These are phyloP conservation scores for Beauveria bassiana DNA, from an alignment of 2,329 filamentous ascomycete genomes.

Conservation along the genomic window DNA sequence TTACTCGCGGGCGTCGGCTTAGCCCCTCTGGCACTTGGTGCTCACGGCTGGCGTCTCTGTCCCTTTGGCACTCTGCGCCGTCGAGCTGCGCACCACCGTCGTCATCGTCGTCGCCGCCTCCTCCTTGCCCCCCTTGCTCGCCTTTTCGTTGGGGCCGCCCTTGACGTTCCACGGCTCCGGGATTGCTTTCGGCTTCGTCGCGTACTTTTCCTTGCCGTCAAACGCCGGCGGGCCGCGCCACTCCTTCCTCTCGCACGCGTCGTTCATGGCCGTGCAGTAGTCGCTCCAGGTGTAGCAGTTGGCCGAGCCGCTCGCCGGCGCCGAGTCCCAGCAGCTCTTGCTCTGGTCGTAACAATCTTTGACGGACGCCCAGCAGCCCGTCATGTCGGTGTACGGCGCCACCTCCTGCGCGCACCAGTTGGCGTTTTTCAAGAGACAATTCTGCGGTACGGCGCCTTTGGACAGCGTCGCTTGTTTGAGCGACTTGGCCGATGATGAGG, in stretches of 20 bases:
- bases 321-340: slow-evolving; percentile 49
- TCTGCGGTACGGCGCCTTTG: slow-evolving; percentile 44
- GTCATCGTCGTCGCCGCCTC: background rate
- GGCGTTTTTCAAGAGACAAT: slow-evolving; percentile 57
- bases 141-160: slow-evolving; percentile 14
- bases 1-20: background rate
- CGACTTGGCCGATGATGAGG: background rate
- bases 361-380: slow-evolving; percentile 52
- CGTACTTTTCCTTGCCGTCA: slow-evolving; percentile 26
- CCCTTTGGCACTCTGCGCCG: background rate
- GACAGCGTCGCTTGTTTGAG: slow-evolving; percentile 16
- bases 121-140: slow-evolving; percentile 9
- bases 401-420: slow-evolving; percentile 67
- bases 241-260: slow-evolving; percentile 32
- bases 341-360: slow-evolving; percentile 52
- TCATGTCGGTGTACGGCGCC: slow-evolving; percentile 43
- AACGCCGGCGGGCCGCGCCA: slow-evolving; percentile 42
- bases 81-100: background rate
- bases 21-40: no score
- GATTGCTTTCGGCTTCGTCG: slow-evolving; percentile 24
- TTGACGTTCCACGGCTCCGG: slow-evolving; percentile 23
- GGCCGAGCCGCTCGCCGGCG: slow-evolving; percentile 49
- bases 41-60: background rate
- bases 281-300: slow-evolving; percentile 55
- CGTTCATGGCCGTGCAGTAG: slow-evolving; percentile 48